Base-by-base conservation (phyloP, 768 basidiomycete genomes). In the Boletus fagicola region DNA sequence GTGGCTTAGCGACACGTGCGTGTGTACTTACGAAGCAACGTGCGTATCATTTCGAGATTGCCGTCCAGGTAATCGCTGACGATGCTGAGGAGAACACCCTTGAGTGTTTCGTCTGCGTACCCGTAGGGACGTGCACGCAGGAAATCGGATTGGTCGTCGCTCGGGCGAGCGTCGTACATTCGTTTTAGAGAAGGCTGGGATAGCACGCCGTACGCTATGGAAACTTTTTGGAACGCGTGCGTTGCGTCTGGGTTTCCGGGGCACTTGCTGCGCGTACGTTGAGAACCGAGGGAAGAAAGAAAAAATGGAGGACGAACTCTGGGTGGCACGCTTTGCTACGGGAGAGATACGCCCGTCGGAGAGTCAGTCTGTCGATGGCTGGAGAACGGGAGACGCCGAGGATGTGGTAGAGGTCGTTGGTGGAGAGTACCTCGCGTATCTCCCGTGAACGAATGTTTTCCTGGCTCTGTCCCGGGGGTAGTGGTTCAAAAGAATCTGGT, bases 61-160 rank as follows among this genome's bases (percentile, higher is more conserved):
- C 92, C 92, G 53, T 92, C 88, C 45, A 94, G 71, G 62, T 92
- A 90, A 65, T 94, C 92, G 58, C 83, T 85, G 68, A 93, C 83
- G 12, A 92, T 85, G 28, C 84, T 82, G 33, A 90, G 68, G 35
- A 94, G 75, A 18, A 92, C 90, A 52, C 83, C 80, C 49, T 84
- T 78, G 54, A 94, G 83, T 2, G 92, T 94, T 64, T 94, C 88
- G 57, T 94, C 89, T 1, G 88, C 87, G 55, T 84, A 76, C 36
- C 77, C 76, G 33, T 76, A 72, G 22, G 85, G 77, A 38, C 76
- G 76, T 8, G 84, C 68, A 28, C 80, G 72, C 63, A 85, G 84
- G 45, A 83, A 78, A 65, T 87, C 81, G 31, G 72, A 69, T 22
- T 51, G 61, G 26, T 75, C 73, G 24, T 76, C 72, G 11, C 77